Evolutionary conservation across 176 grass and related monocot genomes (phyloP).

Genomic region (Aegilops longissima): DNA sequence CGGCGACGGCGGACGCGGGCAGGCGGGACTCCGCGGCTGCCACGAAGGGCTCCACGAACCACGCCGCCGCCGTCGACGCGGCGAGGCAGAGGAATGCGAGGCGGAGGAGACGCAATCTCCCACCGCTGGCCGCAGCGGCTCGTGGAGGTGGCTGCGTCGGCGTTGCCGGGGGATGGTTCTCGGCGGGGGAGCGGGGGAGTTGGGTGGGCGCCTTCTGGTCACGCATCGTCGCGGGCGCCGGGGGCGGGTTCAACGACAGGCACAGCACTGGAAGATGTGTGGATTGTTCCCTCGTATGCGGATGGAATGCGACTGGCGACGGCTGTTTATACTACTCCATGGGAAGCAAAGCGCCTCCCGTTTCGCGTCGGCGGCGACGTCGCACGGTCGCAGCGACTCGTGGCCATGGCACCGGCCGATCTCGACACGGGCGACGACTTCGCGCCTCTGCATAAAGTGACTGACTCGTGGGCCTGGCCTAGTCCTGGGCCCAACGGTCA

Average conservation of each 20-base stretch:
- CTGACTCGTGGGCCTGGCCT: background rate
- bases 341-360: background rate
- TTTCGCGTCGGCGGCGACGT: background rate
- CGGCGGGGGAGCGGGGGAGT: background rate
- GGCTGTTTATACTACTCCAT: no score
- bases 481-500: background rate
- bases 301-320: background rate
- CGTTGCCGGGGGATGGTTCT: background rate
- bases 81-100: background rate
- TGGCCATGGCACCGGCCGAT: background rate
- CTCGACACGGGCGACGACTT: background rate
- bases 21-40: background rate
- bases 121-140: background rate
- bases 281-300: background rate
- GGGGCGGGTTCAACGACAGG: background rate
- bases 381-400: background rate
- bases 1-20: background rate
- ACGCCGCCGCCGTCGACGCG: background rate
- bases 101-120: background rate
- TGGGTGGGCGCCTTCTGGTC: background rate
- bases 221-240: background rate
- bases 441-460: background rate
- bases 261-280: background rate
- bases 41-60: conserved; percentile 11
- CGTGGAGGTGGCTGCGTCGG: background rate